phyloP scores from a whole-genome alignment of 2,329 filamentous ascomycete species.

The Amauroascus verrucosus region DNA sequence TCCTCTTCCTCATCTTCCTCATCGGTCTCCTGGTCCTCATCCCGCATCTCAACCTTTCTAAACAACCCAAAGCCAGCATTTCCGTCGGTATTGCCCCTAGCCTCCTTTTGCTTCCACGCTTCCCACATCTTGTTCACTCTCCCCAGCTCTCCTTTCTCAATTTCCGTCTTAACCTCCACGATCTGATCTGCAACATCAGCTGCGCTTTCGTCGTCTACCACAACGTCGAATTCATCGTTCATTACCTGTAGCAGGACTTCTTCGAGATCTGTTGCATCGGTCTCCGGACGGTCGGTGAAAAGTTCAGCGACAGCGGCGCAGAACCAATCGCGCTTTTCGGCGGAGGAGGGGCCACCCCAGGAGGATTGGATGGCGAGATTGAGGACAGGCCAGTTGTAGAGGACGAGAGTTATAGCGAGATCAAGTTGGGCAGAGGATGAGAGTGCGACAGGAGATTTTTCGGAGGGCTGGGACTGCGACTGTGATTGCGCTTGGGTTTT shows the following conservation, averaged over 20 bases:
- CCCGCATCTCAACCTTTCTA: slow-evolving; percentile 29
- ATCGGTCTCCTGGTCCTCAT: slow-evolving; percentile 48
- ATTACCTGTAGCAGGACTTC: slow-evolving; percentile 78
- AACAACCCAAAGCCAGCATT: slow-evolving; percentile 20
- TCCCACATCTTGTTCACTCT: slow-evolving; percentile 53
- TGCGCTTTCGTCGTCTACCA: slow-evolving; percentile 80
- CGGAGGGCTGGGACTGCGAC: not conserved
- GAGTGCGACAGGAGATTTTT: slow-evolving; percentile 2
- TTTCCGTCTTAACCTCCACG: slow-evolving; percentile 55
- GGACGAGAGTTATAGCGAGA: slow-evolving; percentile 70
- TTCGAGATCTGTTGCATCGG: slow-evolving; percentile 72
- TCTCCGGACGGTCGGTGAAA: slow-evolving; percentile 50
- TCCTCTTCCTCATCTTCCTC: slow-evolving; percentile 47
- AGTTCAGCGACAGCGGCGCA: slow-evolving; percentile 77
- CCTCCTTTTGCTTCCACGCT: slow-evolving; percentile 28
- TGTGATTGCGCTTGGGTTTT: not conserved
- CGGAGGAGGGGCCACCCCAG: slow-evolving; percentile 75
- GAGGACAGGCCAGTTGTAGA: slow-evolving; percentile 82
- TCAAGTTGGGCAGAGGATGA: slow-evolving; percentile 59
- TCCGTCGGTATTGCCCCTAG: slow-evolving; percentile 43
- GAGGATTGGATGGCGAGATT: slow-evolving; percentile 74
- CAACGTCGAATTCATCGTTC: slow-evolving; percentile 90
- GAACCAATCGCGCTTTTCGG: slow-evolving; percentile 93
- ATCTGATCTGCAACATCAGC: slow-evolving; percentile 64
- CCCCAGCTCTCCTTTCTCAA: slow-evolving; percentile 55